Conservation (phyloP, 495 filamentous ascomycete genomes). For the Lasiosphaeris hirsuta region DNA sequence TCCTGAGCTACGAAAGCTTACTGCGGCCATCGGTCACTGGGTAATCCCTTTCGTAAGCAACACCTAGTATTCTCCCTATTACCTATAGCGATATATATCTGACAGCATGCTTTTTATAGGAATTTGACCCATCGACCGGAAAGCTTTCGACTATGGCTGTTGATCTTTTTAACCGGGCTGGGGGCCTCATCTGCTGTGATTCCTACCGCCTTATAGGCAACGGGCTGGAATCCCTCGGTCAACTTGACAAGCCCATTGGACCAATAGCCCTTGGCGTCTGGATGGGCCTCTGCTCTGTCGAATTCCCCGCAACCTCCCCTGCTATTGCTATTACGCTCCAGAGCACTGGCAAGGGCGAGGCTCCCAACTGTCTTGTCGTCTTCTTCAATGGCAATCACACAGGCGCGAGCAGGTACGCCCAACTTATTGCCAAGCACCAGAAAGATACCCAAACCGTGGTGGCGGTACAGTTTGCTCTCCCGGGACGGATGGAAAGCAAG, state of each 20-base stretch:
- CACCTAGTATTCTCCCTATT: background rate
- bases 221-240: background rate
- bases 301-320: too few species aligned
- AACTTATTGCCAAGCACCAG: background rate
- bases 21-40: background rate
- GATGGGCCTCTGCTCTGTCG: background rate
- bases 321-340: background rate
- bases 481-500: background rate
- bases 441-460: background rate
- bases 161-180: background rate
- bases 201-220: background rate
- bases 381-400: background rate
- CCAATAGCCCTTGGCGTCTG: background rate
- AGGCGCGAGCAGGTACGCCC: background rate
- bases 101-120: background rate
- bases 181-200: background rate
- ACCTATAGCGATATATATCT: background rate
- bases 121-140: constrained; percentile 6
- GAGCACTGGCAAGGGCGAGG: background rate
- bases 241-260: constrained; percentile 1
- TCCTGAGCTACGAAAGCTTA: background rate
- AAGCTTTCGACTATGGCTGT: constrained; percentile 2
- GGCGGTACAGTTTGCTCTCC: background rate
- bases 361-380: background rate
- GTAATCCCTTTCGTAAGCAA: background rate